Base-by-base conservation (phyloP, 192 early-diverging fungal species). In the Tieghemiomyces parasiticus region DNA sequence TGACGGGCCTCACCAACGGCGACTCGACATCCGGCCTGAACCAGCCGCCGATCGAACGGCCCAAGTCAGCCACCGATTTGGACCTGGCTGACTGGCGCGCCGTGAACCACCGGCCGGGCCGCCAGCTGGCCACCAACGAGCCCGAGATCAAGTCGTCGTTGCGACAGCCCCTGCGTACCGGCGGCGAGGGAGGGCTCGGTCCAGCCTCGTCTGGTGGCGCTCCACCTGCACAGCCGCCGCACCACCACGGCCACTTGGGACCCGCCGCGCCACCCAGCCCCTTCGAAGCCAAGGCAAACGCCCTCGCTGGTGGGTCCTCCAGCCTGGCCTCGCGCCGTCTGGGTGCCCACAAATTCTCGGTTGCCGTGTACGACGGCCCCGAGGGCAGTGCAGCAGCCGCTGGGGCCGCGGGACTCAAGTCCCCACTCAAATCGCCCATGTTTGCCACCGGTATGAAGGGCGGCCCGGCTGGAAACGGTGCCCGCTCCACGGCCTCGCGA, bases 61-160 rank as follows among this genome's bases (percentile, higher is more conserved):
- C 74, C 31, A 72, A 76, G 35, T 73, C 70, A 24, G 72, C 73
- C 25, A 65, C 73, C 28, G 76, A 74, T 16, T 65, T 68, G 14
- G 76, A 78, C 55, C 33, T 58, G 34, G 26, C 19, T 28, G 33
- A 58, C 33, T 58, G 55, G 55, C 31, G 33, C 28, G 30, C 55
- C 16, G 32, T 58, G 16, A 34, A 38, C 32, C 19, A 35, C 22
- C 22, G n/a, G 19, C 16, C 13, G 6, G 9, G n/a, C 19, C 26
- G 33, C 34, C 35, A 34, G 9, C 55, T 9, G n/a, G 19, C 10
- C 19, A 25, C 35, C 10, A 58, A 31, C n/a, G 34, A n/a, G 20
- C 33, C 55, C 0, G 55, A 35, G 16, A n/a, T 58, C n/a, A 58
- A 58, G n/a, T 58, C 55, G 20, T 35, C 55, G 3, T 20, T 58